phyloP scores from a whole-genome alignment of 129 eudicot genomes.

The Chrysanthemum lavandulifolium region DNA sequence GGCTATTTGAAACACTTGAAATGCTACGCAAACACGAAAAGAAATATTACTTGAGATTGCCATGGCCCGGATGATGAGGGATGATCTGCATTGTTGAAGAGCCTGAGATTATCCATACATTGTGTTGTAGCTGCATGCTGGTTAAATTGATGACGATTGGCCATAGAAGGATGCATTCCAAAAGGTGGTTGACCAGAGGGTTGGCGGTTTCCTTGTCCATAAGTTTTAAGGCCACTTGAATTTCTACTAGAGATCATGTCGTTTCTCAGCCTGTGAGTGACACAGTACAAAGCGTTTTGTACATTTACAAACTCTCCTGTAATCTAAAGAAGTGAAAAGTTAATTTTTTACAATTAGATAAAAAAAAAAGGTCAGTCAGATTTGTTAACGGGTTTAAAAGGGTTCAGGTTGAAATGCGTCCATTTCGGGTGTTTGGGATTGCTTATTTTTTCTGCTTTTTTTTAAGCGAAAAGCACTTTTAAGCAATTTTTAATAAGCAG shows the following conservation, averaged over 20 bases:
- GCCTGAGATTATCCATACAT: conserved; percentile 47
- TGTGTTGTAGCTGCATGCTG: conserved; percentile 35
- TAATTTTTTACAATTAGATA: conserved; percentile 3
- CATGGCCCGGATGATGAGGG: conserved; percentile 36
- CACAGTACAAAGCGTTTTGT: conserved; percentile 56
- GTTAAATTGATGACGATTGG: conserved; percentile 22
- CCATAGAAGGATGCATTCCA: conserved; percentile 14
- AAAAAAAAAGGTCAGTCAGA: background rate
- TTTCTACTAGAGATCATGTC: conserved; percentile 34
- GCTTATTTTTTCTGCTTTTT: no score
- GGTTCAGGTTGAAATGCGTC: no score
- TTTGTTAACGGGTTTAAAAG: no score
- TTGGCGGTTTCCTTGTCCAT: conserved; percentile 32
- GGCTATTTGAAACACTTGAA: no score
- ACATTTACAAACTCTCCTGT: conserved; percentile 64
- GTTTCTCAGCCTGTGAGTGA: conserved; percentile 57
- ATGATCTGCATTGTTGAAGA: conserved; percentile 35
- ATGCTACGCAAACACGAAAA: no score
- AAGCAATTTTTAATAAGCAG: no score
- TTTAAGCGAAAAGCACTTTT: no score
- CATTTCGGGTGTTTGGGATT: no score
- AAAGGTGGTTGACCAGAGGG: conserved; percentile 25
- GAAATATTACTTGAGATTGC: conserved; percentile 38
- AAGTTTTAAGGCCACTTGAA: conserved; percentile 34
- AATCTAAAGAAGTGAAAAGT: conserved; percentile 41